Base-by-base conservation (phyloP, 2,329 filamentous ascomycete genomes). In the Pyricularia sp. region DNA sequence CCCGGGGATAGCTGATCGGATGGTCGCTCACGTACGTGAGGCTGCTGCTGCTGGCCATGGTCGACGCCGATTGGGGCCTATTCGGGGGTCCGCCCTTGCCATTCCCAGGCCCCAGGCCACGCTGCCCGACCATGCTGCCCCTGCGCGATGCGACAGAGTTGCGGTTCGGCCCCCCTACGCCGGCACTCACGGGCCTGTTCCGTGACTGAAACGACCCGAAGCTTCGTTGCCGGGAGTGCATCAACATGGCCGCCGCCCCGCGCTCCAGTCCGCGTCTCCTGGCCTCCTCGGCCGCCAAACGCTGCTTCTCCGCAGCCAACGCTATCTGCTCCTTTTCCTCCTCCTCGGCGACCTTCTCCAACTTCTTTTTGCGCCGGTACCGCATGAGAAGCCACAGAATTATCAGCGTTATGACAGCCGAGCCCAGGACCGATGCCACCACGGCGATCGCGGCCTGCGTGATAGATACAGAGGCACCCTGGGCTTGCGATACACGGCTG, bases 311-410 rank as follows among this genome's bases (percentile, higher is more conserved):
- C 25, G 64, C 81, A 26, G 80, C 80, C 28, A 83, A 82, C 1
- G 81, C 80, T 68, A 84, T 82, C 20, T 82, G 81, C 61, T 81
- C 82, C n/a, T 83, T 84, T 31, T 86, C 83, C 55, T 82, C 80
- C 64, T 65, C 64, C 64, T 65, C 64, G 26, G 28, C 64, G 11
- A 26, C 4, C 59, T 30, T 64, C 59, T 30, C 28, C 30, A 20
- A n/a, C 30, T 14, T 14, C 64, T 33, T 65, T 2, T 14, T 20
- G 12, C 64, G 25, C 12, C 30, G 25, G 64, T 65, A 65, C 11
- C 64, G 25, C 25, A 65, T 33, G 11, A 28, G 28, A 20, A 65
- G 25, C n/a, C 33, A 65, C 20, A 75, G 76, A 3, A 74, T 74
- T 4, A 78, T 68, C n/a, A 79, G 72, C 2, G 77, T 76, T 26